Evolutionary conservation across 2,329 filamentous ascomycete species (phyloP), one percentile per base, ranked within the genome.

Genomic region (Penicillium nordicum): DNA sequence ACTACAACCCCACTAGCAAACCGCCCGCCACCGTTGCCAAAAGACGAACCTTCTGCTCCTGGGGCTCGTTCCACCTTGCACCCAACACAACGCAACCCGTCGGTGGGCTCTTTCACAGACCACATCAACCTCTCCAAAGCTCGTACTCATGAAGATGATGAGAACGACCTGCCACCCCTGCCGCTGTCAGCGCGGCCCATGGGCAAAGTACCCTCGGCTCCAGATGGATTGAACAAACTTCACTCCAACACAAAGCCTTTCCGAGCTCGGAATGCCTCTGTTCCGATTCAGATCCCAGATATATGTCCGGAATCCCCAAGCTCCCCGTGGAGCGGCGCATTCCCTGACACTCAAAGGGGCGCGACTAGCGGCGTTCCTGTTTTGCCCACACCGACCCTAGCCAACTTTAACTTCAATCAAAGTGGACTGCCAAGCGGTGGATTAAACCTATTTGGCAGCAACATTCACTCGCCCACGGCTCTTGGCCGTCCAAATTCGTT

Each of bases 401-500:
- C 81, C 86, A 37, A 80, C 82, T 0, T 78, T 84, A 10, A 84
- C 1, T 89, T 82, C 55, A 82, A 82, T 10, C 71, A 77, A 8
- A 78, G 80, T 64, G 80, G 82, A 16, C 76, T 86, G 32, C 82
- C 81, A 38, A 79, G 83, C 5, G 87, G 87, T 25, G 90, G 88
- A 6, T 78, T 93, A 55, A 87, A 91, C 68, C 79, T 97, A 1
- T 95, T 97, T 66, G 91, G 96, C 60, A 90, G 84, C 63, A 84
- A 90, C 60, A 89, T 96, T 42, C 89, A 93, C 69, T 86, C 87
- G 6, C 79, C 82, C 12, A 78, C 77, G 46, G 80, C 76, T 4
- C 84, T 88, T 0, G 86, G 85, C 2, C 86, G 85, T n/a, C 84
- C 87, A 3, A 87, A 88, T 55, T 78, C 82, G 4, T 72, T 82